Base-by-base conservation (phyloP, 73 alveolate genomes). In the Symbiodinium pilosum region DNA sequence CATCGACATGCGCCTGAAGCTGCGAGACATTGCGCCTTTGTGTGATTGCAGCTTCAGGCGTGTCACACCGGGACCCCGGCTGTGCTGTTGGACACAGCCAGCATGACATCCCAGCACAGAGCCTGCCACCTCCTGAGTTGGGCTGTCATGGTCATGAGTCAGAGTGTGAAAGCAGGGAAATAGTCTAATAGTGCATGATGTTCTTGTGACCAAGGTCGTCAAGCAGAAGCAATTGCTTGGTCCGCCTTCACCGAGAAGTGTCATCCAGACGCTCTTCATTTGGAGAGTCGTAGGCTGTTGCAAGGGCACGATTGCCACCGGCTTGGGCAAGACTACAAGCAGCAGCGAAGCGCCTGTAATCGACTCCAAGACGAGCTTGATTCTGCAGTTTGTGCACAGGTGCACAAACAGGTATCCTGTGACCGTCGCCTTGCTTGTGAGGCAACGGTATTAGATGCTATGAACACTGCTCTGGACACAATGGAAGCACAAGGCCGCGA, bases 401-500 rank as follows among this genome's bases (percentile, higher is more conserved):
- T 18, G 44, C 81, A 64, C 81, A 20, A 14, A 38, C 42, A 43
- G 85, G 32, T 9, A 43, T 43, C 85, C 24, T 73, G 85, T 43
- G 85, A 73, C 44, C 47, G 11, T 0, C 85, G 85, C 24, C 85
- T 73, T 42, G 85, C 85, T 36, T 73, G 85, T 36, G 85, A 73
- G 85, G 85, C 85, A 0, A 73, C n/a, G 85, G 85, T 36, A 2
- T 30, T 73, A 8, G 85, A 73, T 30, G 85, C 85, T 9, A 73
- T 73, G 85, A 73, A 73, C 85, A 73, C 85, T 32, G 85, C 85
- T 6, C 41, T 73, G 44, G 85, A 73, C 44, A 73, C 85, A 24
- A 73, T 73, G 44, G 85, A 73, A 30, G 85, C 85, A 12, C 85
- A 73, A 26, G 85, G 43, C 42, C 44, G 85, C n/a, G 85, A 73